These are phyloP conservation scores for Plenodomus lindquistii DNA, from an alignment of 2,329 filamentous ascomycete species.

Conservation along the genomic window DNA sequence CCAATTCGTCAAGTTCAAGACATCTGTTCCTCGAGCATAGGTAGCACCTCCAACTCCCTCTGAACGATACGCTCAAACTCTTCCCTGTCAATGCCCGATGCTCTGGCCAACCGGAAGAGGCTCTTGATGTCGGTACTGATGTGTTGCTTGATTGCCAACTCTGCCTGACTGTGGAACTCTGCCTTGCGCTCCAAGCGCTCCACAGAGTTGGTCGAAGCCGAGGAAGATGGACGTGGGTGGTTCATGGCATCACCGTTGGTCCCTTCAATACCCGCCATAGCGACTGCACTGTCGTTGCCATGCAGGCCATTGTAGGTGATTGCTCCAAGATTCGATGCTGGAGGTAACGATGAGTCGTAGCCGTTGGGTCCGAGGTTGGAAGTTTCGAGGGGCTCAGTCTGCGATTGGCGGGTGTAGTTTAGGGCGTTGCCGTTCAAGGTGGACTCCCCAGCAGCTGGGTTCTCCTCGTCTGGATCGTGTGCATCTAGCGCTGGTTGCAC, in stretches of 20 bases:
- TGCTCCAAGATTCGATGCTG: conserved; percentile 15
- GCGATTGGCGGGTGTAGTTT: conserved; percentile 43
- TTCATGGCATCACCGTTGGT: conserved; percentile 29
- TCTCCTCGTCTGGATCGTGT: conserved; percentile 76
- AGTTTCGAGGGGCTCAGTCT: conserved; percentile 50
- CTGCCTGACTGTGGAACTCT: conserved; percentile 63
- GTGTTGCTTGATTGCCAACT: conserved; percentile 78
- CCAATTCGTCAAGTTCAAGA: neutral
- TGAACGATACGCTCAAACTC: conserved; percentile 76
- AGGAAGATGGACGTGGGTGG: conserved; percentile 42
- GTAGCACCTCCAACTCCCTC: conserved; percentile 71
- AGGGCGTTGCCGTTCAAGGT: conserved; percentile 60
- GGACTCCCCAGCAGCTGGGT: conserved; percentile 51
- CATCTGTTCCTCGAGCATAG: conserved; percentile 66
- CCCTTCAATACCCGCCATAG: conserved; percentile 26
- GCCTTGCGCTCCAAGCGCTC: conserved; percentile 62
- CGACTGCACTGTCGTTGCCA: conserved; percentile 22
- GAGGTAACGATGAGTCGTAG: conserved; percentile 39
- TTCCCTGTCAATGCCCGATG: conserved; percentile 71
- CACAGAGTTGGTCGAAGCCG: conserved; percentile 56
- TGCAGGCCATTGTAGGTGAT: conserved; percentile 1
- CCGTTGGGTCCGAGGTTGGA: conserved; percentile 37
- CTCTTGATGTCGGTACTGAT: conserved; percentile 78
- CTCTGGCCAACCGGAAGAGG: conserved; percentile 70
- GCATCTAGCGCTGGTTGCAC: conserved; percentile 82